Percentiles rank a stretch among this genome's conserved stretches.
Conservation (phyloP, 768 basidiomycete genomes). For the Tulasnella sp. region DNA sequence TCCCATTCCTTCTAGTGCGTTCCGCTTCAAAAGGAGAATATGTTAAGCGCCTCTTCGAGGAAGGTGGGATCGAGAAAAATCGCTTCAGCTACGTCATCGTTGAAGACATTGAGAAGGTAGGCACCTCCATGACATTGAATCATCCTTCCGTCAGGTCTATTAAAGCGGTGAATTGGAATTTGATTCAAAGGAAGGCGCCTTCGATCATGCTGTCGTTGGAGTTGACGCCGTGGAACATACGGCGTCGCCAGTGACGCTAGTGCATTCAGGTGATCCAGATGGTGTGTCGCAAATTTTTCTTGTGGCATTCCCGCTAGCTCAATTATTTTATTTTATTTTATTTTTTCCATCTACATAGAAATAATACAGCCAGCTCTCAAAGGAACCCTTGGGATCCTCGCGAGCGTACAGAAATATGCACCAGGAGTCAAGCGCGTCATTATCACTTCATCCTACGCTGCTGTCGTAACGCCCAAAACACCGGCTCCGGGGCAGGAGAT, state of each 20-base stretch:
- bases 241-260: slow-evolving; percentile 24
- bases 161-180: too few relatives aligned
- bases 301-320: too few relatives aligned
- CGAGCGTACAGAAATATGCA: slow-evolving; percentile 24
- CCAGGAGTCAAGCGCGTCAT: slow-evolving; percentile 28
- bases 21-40: slow-evolving; percentile 45
- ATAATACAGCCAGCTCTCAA: slow-evolving; percentile 30
- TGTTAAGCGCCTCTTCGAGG: slow-evolving; percentile 42
- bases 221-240: slow-evolving; percentile 29
- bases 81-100: slow-evolving; percentile 57
- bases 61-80: slow-evolving; percentile 32
- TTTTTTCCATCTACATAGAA: too few relatives aligned
- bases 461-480: slow-evolving; percentile 20
- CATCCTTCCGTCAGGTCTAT: background rate
- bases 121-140: slow-evolving; percentile 17
- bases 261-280: slow-evolving; percentile 18
- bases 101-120: slow-evolving; percentile 49
- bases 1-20: slow-evolving; percentile 33
- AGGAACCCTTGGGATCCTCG: slow-evolving; percentile 28
- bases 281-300: background rate
- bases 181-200: slow-evolving; percentile 21
- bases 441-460: slow-evolving; percentile 29
- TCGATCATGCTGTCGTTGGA: slow-evolving; percentile 33
- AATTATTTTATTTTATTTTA: background rate
- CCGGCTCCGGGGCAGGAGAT: slow-evolving; percentile 14